Evolutionary conservation across 495 filamentous ascomycete species (phyloP), one percentile per base, ranked within the genome.

Genomic region (Aspergillus taichungensis): DNA sequence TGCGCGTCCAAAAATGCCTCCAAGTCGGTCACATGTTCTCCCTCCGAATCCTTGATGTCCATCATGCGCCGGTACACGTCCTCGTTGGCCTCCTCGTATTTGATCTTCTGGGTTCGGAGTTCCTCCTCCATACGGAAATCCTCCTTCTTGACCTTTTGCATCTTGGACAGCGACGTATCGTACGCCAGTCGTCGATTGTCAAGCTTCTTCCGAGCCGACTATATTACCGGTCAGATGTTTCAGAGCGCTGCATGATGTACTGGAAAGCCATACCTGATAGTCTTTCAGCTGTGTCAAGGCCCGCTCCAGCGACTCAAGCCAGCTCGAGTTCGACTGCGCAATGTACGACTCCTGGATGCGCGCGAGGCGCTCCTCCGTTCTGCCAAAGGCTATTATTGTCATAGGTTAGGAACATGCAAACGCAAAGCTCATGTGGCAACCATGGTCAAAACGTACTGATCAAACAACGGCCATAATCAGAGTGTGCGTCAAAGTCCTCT

Each of bases 261-360:
- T 9, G 9, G 28, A 8, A 3, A 10, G 11, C 54, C 62, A 41
- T 72, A 85, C 87, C 78, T 95, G 89, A 50, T 96, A 96, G 56
- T 98, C 94, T 61, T 95, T 97, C 87, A 97, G 88, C 75, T 94
- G 90, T 28, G 87, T 84, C 45, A 95, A 64, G 8, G 86, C 92
- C 50, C 91, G 73, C 59, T 97, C 92, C 39, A 95, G 64, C 8
- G 86, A 87, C 64, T 97, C 91, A 46, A 95, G 76, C 92, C 92
- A 96, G 62, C 79, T 85, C 39, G 80, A 75, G 29, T 83, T 95
- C 47, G 89, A 87, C 56, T 91, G 79, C 24, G 76, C 71, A 47
- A 87, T 80, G 50, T 92, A 96, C 5, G 69, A 76, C 60, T 97
- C 94, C 49, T 98, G 94, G 33, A 89, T 74, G 30, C 87, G 80